A percentile compares a stretch with the other conserved stretches of the same genome.
Evolutionary conservation across 2,329 filamentous ascomycete genomes (phyloP).

Genomic region (Fonsecaea pedrosoi): DNA sequence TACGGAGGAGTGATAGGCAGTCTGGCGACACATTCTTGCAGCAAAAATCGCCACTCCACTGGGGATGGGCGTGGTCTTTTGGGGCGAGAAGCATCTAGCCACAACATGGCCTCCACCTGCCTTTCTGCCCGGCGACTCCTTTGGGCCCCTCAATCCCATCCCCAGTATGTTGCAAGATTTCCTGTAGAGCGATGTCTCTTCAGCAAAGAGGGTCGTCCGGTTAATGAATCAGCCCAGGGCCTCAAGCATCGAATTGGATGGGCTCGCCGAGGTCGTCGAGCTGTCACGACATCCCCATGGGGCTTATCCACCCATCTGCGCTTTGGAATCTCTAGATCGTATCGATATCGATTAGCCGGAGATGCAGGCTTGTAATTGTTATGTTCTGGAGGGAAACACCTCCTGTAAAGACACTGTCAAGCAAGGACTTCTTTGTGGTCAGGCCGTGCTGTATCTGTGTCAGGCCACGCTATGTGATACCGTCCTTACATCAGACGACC

Average conservation of each 20-base stretch:
- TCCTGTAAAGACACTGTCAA: background rate
- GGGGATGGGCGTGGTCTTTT: background rate
- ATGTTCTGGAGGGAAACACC: background rate
- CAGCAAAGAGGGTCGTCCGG: background rate
- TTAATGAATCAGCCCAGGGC: background rate
- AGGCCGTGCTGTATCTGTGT: background rate
- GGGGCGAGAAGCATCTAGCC: slow-evolving; percentile 1
- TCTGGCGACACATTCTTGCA: background rate
- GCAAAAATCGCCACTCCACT: background rate
- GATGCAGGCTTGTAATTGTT: background rate
- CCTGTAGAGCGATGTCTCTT: background rate
- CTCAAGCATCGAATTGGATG: background rate
- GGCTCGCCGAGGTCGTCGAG: background rate
- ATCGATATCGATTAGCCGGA: background rate
- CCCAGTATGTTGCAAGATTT: background rate
- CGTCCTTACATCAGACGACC: background rate
- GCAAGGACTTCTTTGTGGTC: background rate
- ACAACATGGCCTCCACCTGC: background rate
- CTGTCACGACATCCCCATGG: background rate
- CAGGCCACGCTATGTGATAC: background rate
- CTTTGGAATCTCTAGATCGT: background rate
- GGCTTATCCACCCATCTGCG: background rate
- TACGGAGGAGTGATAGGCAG: background rate
- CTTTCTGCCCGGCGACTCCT: background rate
- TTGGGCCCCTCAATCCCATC: background rate